Conservation (phyloP, 208 protist species). For the Trypanosoma conorhini region DNA sequence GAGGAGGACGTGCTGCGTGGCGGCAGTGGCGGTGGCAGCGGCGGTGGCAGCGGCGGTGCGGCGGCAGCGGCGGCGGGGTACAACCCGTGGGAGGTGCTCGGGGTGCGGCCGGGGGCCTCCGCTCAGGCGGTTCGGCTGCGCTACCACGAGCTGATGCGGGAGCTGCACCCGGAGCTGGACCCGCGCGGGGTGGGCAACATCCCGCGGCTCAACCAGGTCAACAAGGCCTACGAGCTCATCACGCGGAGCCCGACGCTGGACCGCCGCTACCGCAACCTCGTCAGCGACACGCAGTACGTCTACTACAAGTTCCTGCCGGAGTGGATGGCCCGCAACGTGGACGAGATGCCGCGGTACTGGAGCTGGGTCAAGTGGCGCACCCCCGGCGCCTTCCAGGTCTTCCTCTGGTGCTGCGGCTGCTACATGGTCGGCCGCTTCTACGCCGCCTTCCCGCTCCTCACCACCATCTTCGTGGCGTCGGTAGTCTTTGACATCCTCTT, state of each 20-base stretch:
- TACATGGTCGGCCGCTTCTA: slow-evolving; percentile 84
- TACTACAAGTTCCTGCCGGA: slow-evolving; percentile 90
- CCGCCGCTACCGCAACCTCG: slow-evolving; percentile 83
- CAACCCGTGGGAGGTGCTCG: slow-evolving; percentile 86
- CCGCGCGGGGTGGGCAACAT: slow-evolving; percentile 76
- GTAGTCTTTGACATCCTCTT: slow-evolving; percentile 71
- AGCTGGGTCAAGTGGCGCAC: slow-evolving; percentile 87
- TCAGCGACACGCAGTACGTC: slow-evolving; percentile 84
- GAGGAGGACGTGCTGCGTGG: slow-evolving; percentile 50
- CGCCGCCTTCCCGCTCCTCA: slow-evolving; percentile 66
- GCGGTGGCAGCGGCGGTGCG: slow-evolving; percentile 3
- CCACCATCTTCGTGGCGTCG: slow-evolving; percentile 60
- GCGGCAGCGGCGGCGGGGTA: slow-evolving; percentile 56
- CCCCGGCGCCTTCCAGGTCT: slow-evolving; percentile 62
- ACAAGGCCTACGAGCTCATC: slow-evolving; percentile 90
- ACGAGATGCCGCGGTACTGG: slow-evolving; percentile 93
- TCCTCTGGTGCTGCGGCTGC: slow-evolving; percentile 56
- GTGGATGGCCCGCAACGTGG: slow-evolving; percentile 91
- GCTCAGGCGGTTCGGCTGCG: slow-evolving; percentile 71
- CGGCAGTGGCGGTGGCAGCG: background rate
- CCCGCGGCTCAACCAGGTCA: slow-evolving; percentile 79
- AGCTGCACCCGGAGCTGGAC: slow-evolving; percentile 83
- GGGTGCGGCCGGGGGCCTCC: slow-evolving; percentile 70
- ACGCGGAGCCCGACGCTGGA: slow-evolving; percentile 89
- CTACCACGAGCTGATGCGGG: slow-evolving; percentile 87